Evolutionary conservation across 176 grass and related monocot genomes (phyloP).

Genomic region (Triticum urartu): DNA sequence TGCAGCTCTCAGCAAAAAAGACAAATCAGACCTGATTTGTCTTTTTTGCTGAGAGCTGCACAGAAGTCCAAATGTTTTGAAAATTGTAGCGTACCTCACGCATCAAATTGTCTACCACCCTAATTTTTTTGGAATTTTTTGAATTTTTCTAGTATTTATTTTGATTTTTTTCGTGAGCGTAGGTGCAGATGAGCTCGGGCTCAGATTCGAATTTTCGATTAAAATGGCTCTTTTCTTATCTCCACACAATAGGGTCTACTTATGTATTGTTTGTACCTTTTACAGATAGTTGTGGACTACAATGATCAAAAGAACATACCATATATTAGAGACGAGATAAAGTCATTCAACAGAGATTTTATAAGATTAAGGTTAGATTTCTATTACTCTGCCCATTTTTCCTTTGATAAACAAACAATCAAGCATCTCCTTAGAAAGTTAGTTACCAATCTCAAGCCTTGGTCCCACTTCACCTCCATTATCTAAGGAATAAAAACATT

Average conservation of each 20-base stretch:
- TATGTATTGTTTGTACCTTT: background rate
- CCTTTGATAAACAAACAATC: background rate
- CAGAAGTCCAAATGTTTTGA: too few species aligned
- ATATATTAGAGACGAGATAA: constrained; percentile 57
- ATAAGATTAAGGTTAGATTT: constrained; percentile 51
- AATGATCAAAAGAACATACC: constrained; percentile 83
- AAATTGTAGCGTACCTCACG: too few species aligned
- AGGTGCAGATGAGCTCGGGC: too few species aligned
- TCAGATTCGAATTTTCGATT: too few species aligned
- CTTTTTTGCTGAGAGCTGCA: too few species aligned
- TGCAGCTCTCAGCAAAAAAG: too few species aligned
- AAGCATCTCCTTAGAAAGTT: background rate
- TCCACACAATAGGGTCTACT: background rate
- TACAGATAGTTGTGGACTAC: constrained; percentile 82
- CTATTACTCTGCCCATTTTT: background rate
- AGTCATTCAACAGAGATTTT: constrained; percentile 53
- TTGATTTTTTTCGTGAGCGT: too few species aligned
- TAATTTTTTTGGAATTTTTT: too few species aligned
- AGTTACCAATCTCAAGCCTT: background rate
- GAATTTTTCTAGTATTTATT: too few species aligned
- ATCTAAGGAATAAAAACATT: background rate
- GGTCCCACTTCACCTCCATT: background rate
- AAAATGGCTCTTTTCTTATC: background rate
- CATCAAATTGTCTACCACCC: too few species aligned
- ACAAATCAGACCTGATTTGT: too few species aligned